Base-by-base conservation (phyloP, 2,329 filamentous ascomycete species). In the Didymella segeticola region DNA sequence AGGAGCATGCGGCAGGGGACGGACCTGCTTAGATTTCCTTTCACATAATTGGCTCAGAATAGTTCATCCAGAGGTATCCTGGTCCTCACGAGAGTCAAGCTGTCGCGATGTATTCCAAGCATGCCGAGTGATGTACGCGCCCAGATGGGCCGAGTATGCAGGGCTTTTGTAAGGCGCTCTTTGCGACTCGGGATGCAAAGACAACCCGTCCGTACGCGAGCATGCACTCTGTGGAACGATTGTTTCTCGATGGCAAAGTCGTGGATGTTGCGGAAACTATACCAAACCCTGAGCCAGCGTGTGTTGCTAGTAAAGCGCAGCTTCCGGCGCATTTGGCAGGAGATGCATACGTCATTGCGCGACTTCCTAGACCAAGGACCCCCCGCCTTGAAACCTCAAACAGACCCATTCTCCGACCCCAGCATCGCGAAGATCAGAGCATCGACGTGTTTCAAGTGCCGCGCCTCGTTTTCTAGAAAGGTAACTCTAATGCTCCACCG, bases 301-400 rank as follows among this genome's bases (percentile, higher is more conserved):
- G 42, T 48, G 52, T 53, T 48, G 41, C 48, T 56, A 50, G 45
- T 47, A 30, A 47, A 48, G 55, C 56, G 49, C 48, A 27, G 54
- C 61, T 66, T 66, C 63, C 58, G 49, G 51, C 20, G 37, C 30
- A 23, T 34, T 36, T 39, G 19, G 43, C 23, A 63, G 66, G 65
- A 68, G 62, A 60, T 68, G 62, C n/a, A 67, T 55, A 38, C 47
- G 42, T 34, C 17, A 31, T 58, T 43, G 51, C 53, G 45, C 55
- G 38, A 59, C 54, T 55, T 58, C 47, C 43, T 42, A 38, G 31
- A 38, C 36, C 26, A 56, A 62, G 58, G 45, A 57, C 57, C 61
- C 61, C 59, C 55, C 53, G 53, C 36, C 33, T 39, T 43, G 53
- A 47, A 51, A 47, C 52, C 58, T 51, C 58, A 58, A 61, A 60